Conservation (phyloP, 805 yeast species). For the Barnettozyma vustinii region DNA sequence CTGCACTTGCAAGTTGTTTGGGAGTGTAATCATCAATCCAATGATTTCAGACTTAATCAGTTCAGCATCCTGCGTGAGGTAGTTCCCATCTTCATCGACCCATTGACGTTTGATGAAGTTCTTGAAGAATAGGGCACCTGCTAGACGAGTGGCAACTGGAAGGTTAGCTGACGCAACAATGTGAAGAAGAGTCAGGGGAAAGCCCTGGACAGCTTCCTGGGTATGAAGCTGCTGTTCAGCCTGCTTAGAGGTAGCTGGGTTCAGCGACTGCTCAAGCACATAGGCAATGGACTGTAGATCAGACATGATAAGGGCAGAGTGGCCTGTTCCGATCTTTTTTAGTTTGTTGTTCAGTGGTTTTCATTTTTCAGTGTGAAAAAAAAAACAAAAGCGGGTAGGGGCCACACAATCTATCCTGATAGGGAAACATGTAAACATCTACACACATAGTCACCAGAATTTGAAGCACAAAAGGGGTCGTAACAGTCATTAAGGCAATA, state of each 20-base stretch:
- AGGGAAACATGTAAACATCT: constrained; percentile 5
- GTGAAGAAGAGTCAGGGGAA: constrained; percentile 68
- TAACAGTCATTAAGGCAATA: not conserved
- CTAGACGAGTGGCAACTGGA: constrained; percentile 59
- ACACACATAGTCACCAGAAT: not conserved
- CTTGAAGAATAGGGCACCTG: constrained; percentile 88
- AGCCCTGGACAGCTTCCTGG: constrained; percentile 65
- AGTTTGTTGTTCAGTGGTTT: not conserved
- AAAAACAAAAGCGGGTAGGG: not conserved
- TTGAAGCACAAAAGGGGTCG: not conserved
- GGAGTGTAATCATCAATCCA: constrained; percentile 78
- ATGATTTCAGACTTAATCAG: constrained; percentile 73
- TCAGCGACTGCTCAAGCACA: constrained; percentile 57
- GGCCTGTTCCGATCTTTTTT: not conserved
- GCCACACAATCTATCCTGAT: not conserved
- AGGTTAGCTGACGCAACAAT: constrained; percentile 62
- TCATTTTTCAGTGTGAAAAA: not conserved
- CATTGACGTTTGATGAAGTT: constrained; percentile 80
- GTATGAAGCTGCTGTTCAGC: constrained; percentile 62
- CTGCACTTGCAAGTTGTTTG: constrained; percentile 80
- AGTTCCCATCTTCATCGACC: constrained; percentile 86
- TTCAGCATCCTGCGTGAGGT: constrained; percentile 64
- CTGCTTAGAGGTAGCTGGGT: constrained; percentile 55
- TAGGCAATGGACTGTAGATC: constrained; percentile 49
- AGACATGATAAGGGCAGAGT: constrained; percentile 26